These are phyloP conservation scores for Taphrina pruni DNA, from an alignment of 1,139 yeast species.

Conservation along the genomic window DNA sequence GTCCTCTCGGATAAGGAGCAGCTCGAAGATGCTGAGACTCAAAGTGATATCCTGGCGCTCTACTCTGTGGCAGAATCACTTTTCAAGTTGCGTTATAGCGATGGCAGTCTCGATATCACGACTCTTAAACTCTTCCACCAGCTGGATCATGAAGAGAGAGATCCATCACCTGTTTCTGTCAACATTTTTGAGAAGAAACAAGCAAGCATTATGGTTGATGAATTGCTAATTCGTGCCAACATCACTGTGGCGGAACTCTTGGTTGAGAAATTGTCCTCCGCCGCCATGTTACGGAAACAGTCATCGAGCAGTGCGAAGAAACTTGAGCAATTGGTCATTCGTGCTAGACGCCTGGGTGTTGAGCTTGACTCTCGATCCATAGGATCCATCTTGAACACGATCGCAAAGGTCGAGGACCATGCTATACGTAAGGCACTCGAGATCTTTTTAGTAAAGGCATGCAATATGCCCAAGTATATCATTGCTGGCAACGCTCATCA, in stretches of 20 bases:
- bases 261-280: slow-evolving; percentile 76
- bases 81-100: slow-evolving; percentile 42
- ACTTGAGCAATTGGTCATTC: slow-evolving; percentile 77
- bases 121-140: slow-evolving; percentile 72
- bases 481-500: slow-evolving; percentile 88
- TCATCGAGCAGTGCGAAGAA: slow-evolving; percentile 82
- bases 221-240: slow-evolving; percentile 80
- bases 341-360: slow-evolving; percentile 64
- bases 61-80: slow-evolving; percentile 43
- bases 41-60: slow-evolving; percentile 23
- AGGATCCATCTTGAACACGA: slow-evolving; percentile 73
- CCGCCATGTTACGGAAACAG: slow-evolving; percentile 85
- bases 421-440: slow-evolving; percentile 76
- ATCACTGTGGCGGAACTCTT: slow-evolving; percentile 82
- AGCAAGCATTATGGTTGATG: slow-evolving; percentile 69
- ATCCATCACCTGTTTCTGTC: slow-evolving; percentile 58
- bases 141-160: slow-evolving; percentile 80
- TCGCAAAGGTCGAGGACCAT: slow-evolving; percentile 68
- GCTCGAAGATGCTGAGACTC: slow-evolving; percentile 41
- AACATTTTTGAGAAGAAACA: slow-evolving; percentile 72
- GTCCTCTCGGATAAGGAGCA: slow-evolving; percentile 52
- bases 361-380: slow-evolving; percentile 76
- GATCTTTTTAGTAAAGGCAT: slow-evolving; percentile 76
- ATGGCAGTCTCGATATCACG: slow-evolving; percentile 10
- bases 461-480: slow-evolving; percentile 84